Base-by-base conservation (phyloP, 2,329 filamentous ascomycete genomes). In the Claviceps purpurea region DNA sequence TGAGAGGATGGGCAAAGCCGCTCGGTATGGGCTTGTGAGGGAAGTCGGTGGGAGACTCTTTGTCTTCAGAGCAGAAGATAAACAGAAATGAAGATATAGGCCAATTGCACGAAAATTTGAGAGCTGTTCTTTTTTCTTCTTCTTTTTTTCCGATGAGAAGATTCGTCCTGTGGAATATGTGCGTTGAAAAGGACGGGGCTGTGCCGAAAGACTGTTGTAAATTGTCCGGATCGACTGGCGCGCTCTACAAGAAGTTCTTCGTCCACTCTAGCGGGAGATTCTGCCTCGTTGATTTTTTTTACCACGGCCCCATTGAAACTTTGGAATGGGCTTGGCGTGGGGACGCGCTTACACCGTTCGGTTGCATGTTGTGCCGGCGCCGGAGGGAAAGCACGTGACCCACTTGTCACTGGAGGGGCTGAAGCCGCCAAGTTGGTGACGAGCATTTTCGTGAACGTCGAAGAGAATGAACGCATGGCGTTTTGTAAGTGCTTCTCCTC, bases 361-460 rank as follows among this genome's bases (percentile, higher is more conserved):
- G 65, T 54, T n/a, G 55, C 56, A 62, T 46, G 58, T 68, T 54
- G 54, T 18, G 56, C 66, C 66, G 66, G 53, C 49, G 63, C 65
- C 65, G 58, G 53, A 48, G 16, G 3, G 7, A 16, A 4, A 3
- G 58, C 52, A 58, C 55, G 52, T 56, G 53, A 57, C 11, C 40
- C 10, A 7, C 3, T 14, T 34, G 18, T 30, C 30, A 34, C 30
- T 34, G 30, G 10, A 34, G 10, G 30, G 30, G n/a, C 14, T 45
- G 5, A 1, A 20, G n/a, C 14, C 14, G 18, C 18, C 18, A 18
- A 14, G 8, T 41, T 2, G 20, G 42, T 16, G 26, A 10, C 40
- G 24, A n/a, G 14, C 13, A 42, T 1, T 18, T 11, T 24, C 30
- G 18, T 42, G 47, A 49, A 3, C 13, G 38, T 30, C 11, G 11